phyloP scores from a whole-genome alignment of 306 rosid species.

The Sindora glabra region DNA sequence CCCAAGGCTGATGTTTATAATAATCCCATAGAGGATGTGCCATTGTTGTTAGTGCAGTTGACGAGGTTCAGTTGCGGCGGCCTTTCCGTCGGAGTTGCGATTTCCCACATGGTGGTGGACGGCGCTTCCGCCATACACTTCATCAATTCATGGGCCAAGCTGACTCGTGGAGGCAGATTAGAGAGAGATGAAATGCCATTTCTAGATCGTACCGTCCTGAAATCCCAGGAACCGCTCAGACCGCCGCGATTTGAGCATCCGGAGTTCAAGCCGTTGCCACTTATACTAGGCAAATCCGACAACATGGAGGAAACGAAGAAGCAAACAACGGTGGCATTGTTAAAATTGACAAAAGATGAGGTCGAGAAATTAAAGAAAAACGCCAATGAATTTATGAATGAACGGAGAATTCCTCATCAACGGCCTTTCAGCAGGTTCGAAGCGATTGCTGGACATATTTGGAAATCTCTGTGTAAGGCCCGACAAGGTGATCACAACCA shows the following conservation, averaged over 20 bases:
- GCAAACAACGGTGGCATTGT: background rate
- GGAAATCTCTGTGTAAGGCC: background rate
- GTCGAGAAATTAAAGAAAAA: background rate
- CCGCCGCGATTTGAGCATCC: background rate
- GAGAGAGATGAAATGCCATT: background rate
- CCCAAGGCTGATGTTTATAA: background rate
- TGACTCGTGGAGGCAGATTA: background rate
- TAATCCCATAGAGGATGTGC: background rate
- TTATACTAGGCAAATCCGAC: background rate
- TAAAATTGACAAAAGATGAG: background rate
- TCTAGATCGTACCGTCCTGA: background rate
- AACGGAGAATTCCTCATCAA: background rate
- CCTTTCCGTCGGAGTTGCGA: background rate
- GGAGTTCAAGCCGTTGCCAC: background rate
- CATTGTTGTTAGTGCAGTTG: background rate
- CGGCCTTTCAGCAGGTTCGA: background rate
- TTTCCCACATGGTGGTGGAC: background rate
- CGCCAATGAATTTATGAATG: background rate
- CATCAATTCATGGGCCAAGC: background rate
- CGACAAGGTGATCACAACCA: background rate
- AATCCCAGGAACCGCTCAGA: background rate
- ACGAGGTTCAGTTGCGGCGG: background rate
- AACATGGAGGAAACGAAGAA: background rate
- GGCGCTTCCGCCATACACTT: background rate
- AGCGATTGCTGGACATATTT: background rate